Evolutionary conservation across 2,329 filamentous ascomycete species (phyloP).

Genomic region (Colletotrichum somersetense): DNA sequence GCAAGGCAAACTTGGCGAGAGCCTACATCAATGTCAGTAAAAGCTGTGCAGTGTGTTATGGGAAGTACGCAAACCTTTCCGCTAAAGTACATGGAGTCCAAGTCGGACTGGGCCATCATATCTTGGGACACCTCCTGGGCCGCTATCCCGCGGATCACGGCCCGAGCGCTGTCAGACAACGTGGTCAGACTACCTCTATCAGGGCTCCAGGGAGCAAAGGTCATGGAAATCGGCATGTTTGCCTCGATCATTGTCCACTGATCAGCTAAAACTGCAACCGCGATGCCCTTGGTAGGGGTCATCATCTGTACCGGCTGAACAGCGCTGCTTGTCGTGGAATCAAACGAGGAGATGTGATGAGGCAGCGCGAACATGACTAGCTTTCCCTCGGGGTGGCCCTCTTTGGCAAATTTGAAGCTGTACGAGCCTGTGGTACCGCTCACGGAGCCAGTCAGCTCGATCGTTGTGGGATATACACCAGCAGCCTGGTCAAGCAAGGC

Average conservation of each 20-base stretch:
- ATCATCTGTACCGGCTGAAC: constrained; percentile 72
- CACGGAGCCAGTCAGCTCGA: constrained; percentile 73
- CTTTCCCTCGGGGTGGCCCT: constrained; percentile 69
- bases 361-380: constrained; percentile 90
- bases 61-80: constrained; percentile 73
- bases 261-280: constrained; percentile 78
- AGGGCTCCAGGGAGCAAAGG: constrained; percentile 83
- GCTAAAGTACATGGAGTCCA: constrained; percentile 92
- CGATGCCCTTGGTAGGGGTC: constrained; percentile 87
- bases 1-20: constrained; percentile 79
- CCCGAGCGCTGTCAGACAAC: constrained; percentile 67
- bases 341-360: constrained; percentile 85
- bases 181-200: constrained; percentile 58
- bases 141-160: constrained; percentile 72
- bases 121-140: constrained; percentile 81
- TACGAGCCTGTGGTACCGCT: constrained; percentile 76
- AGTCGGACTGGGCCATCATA: constrained; percentile 78
- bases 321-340: constrained; percentile 64
- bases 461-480: constrained; percentile 78
- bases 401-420: constrained; percentile 78
- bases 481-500: constrained; percentile 79
- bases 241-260: constrained; percentile 83
- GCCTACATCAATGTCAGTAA: constrained; percentile 57
- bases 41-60: rapidly evolving
- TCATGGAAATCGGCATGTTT: constrained; percentile 78